These are phyloP conservation scores for Rhodotorula mucilaginosa DNA, from an alignment of 1,284 basidiomycete species.

Conservation along the genomic window DNA sequence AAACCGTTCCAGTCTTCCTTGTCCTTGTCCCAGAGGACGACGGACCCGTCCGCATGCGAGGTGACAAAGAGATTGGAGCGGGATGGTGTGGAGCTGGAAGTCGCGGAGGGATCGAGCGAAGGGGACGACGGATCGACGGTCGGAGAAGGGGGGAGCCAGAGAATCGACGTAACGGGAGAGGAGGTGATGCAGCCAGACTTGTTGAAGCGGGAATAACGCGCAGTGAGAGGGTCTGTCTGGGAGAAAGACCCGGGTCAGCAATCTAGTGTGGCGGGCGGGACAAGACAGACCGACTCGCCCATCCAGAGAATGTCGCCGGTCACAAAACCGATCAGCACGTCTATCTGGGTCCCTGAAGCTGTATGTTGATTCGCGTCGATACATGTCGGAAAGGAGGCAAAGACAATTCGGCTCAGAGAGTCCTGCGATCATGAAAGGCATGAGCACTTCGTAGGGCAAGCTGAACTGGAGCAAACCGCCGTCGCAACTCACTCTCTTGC, in stretches of 20 bases:
- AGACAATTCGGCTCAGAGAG: constrained; percentile 77
- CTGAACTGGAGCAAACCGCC: too few species aligned
- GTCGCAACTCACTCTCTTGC: constrained; percentile 24
- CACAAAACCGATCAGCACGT: constrained; percentile 87
- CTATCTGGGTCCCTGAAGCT: constrained; percentile 71
- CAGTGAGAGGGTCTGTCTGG: constrained; percentile 69
- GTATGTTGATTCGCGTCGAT: constrained; percentile 80
- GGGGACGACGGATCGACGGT: constrained; percentile 44
- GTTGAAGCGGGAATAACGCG: constrained; percentile 83
- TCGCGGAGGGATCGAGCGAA: neutral
- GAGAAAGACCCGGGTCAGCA: neutral
- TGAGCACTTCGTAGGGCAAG: neutral
- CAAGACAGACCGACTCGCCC: constrained; percentile 54
- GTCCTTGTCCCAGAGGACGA: constrained; percentile 83
- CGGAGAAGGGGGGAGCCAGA: constrained; percentile 69
- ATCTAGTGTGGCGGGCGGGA: neutral
- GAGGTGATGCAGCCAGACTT: constrained; percentile 80
- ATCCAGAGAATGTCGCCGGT: constrained; percentile 93
- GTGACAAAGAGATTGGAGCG: constrained; percentile 69
- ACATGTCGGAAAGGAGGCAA: constrained; percentile 81
- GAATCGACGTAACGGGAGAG: constrained; percentile 75
- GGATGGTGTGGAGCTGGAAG: neutral
- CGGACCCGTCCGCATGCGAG: constrained; percentile 84
- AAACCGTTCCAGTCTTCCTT: constrained; percentile 62
- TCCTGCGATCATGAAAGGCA: constrained; percentile 57